phyloP scores from a whole-genome alignment of 1,284 basidiomycete genomes.

The Phlebopus sp. region DNA sequence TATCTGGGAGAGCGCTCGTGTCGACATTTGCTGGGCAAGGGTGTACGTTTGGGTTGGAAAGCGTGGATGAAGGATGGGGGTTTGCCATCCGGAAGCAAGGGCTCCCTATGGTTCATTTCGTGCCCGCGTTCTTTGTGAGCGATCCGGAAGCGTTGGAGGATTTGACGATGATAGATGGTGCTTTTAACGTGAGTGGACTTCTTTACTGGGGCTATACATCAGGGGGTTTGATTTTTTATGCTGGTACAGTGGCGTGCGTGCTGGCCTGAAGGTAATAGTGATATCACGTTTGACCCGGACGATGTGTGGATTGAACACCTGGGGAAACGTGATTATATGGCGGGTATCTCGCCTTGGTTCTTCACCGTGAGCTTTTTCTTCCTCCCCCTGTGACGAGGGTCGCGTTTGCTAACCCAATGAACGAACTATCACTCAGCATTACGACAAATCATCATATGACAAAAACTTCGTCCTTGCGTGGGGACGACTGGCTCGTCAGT shows the following conservation, averaged over 20 bases:
- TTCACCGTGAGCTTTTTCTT: not conserved
- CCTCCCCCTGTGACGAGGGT: not conserved
- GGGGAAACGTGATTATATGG: not conserved
- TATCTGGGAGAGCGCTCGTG: slow-evolving; percentile 43
- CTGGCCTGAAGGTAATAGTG: slow-evolving; percentile 33
- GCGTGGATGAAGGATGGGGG: slow-evolving; percentile 33
- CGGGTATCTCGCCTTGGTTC: not conserved
- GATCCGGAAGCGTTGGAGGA: slow-evolving; percentile 26
- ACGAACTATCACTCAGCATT: slow-evolving; percentile 27
- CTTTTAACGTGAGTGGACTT: slow-evolving; percentile 34
- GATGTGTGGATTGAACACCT: slow-evolving; percentile 27
- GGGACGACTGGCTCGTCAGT: slow-evolving; percentile 62
- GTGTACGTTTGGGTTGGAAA: slow-evolving; percentile 44
- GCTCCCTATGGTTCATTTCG: not conserved
- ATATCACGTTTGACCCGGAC: slow-evolving; percentile 31
- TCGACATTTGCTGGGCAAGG: slow-evolving; percentile 55
- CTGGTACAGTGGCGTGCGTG: slow-evolving; percentile 44
- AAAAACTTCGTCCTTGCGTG: slow-evolving; percentile 64
- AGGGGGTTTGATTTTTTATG: too few relatives aligned
- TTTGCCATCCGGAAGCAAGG: slow-evolving; percentile 25
- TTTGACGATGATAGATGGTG: slow-evolving; percentile 34
- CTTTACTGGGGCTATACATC: slow-evolving; percentile 1
- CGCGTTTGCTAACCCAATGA: not conserved
- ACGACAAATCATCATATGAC: slow-evolving; percentile 47
- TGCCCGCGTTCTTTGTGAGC: slow-evolving; percentile 29